phyloP scores from a whole-genome alignment of 257 asterid species.

The Scutellaria minor region DNA sequence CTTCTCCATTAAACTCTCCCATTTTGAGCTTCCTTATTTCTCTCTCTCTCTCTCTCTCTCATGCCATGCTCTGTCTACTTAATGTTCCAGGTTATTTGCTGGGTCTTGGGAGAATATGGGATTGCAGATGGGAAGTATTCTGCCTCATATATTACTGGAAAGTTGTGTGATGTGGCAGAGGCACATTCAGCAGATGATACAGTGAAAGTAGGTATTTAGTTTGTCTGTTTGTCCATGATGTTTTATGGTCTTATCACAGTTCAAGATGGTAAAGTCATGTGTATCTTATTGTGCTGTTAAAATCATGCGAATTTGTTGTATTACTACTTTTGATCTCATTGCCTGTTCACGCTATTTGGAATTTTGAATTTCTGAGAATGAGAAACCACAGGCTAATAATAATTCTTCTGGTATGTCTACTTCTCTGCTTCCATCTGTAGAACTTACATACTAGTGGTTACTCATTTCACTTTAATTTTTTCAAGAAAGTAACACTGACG shows the following conservation, averaged over 20 bases:
- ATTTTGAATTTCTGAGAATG: constrained; percentile 12
- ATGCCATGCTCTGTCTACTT: constrained; percentile 22
- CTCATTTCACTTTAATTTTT: constrained; percentile 1
- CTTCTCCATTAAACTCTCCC: background rate
- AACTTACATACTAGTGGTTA: background rate
- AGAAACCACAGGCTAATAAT: background rate
- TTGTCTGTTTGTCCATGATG: constrained; percentile 15
- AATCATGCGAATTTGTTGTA: constrained; percentile 6
- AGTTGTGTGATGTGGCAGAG: constrained; percentile 91
- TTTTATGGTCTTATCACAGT: constrained; percentile 23
- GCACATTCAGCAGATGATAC: constrained; percentile 90
- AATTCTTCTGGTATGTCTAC: constrained; percentile 9
- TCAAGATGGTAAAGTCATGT: constrained; percentile 1
- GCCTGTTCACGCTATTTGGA: background rate
- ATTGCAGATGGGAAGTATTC: constrained; percentile 91
- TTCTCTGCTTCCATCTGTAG: background rate
- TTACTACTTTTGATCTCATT: constrained; percentile 12
- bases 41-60: constrained; percentile 1
- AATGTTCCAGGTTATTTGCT: constrained; percentile 81
- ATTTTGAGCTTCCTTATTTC: background rate
- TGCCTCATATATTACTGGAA: constrained; percentile 90
- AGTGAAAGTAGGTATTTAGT: constrained; percentile 67
- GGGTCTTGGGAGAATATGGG: constrained; percentile 99
- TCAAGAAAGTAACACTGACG: background rate
- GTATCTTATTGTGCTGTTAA: background rate